Conservation (phyloP, 768 basidiomycete genomes). For the Lactarius hengduanensis region DNA sequence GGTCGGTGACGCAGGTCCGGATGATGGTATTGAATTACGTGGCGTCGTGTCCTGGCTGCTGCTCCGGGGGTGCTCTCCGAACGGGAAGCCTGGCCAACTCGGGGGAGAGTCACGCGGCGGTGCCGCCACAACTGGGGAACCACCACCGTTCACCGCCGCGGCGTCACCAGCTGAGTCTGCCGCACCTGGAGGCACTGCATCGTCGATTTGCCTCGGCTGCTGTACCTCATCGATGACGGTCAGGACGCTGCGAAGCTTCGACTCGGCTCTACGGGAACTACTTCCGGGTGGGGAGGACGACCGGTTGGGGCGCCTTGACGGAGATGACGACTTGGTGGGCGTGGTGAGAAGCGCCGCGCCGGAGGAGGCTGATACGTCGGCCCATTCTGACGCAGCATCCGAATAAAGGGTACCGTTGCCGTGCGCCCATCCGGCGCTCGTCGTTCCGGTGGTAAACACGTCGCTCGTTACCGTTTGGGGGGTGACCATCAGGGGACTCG, state of each 20-base stretch:
- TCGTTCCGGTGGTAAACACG: constrained; percentile 16
- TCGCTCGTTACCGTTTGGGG: constrained; percentile 31
- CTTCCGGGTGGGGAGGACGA: constrained; percentile 23
- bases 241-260: constrained; percentile 71
- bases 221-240: constrained; percentile 65
- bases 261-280: constrained; percentile 41
- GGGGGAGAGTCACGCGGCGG: constrained; percentile 34
- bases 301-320: constrained; percentile 31
- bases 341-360: constrained; percentile 27
- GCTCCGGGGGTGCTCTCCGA: constrained; percentile 41
- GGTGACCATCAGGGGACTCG: constrained; percentile 55
- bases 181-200: background rate
- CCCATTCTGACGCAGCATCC: constrained; percentile 54
- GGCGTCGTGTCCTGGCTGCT: constrained; percentile 46
- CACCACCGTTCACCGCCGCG: constrained; percentile 9
- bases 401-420: constrained; percentile 28
- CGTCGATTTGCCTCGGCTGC: constrained; percentile 29
- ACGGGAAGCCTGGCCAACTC: constrained; percentile 43
- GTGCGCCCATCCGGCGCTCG: constrained; percentile 31
- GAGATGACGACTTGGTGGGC: constrained; percentile 42
- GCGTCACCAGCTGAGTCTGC: background rate
- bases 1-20: constrained; percentile 32
- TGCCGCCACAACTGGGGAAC: constrained; percentile 2
- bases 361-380: constrained; percentile 30
- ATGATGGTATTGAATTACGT: constrained; percentile 38